A percentile compares a stretch with the other conserved stretches of the same genome.
phyloP scores from a whole-genome alignment of 2,329 filamentous ascomycete species.

The Trichoderma brevicompactum region DNA sequence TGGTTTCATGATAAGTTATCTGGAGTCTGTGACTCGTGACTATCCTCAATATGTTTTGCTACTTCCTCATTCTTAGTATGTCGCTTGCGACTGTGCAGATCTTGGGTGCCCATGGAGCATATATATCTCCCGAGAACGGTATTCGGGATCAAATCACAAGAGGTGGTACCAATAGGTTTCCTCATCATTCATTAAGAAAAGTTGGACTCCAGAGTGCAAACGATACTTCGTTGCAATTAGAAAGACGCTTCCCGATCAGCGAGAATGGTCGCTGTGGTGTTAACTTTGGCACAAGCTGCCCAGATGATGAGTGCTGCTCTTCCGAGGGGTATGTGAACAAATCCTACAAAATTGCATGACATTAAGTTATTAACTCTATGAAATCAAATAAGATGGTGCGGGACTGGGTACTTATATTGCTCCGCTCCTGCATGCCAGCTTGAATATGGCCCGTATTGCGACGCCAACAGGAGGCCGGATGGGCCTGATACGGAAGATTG shows the following conservation, averaged over 20 bases:
- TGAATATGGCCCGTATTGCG: conserved; percentile 63
- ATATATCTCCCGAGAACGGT: no score
- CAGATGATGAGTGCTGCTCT: conserved; percentile 47
- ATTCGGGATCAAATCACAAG: background rate
- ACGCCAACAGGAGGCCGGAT: conserved; percentile 57
- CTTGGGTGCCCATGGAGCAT: background rate
- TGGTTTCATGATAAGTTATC: no score
- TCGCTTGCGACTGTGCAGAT: background rate
- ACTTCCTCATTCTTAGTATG: no score
- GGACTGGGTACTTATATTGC: conserved; percentile 60
- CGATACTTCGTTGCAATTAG: background rate
- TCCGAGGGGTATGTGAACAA: conserved; percentile 44
- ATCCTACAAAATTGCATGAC: background rate
- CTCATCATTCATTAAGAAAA: background rate
- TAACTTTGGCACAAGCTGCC: conserved; percentile 42
- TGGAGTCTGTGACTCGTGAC: no score
- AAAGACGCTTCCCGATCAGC: conserved; percentile 28
- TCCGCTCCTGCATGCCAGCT: conserved; percentile 65
- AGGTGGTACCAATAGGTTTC: background rate
- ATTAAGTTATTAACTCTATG: no score
- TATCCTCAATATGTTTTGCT: no score
- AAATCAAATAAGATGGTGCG: conserved; percentile 53
- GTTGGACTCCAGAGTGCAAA: background rate
- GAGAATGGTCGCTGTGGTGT: conserved; percentile 51
- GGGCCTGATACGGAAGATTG: conserved; percentile 60